Evolutionary conservation across 129 eudicot species (phyloP).

Genomic region (Chrysanthemum lavandulifolium): DNA sequence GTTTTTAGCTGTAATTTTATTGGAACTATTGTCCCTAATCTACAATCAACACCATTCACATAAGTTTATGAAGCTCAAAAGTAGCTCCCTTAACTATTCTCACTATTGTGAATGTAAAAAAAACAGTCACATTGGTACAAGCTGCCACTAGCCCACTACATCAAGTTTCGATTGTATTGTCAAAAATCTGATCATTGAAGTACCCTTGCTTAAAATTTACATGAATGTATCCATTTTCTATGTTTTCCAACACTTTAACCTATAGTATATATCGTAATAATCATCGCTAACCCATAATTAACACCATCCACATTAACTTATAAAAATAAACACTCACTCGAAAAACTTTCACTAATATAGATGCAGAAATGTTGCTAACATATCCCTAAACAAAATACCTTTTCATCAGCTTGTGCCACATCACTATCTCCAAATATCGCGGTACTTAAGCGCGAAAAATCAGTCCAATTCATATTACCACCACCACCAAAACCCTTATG

Average conservation of each 20-base stretch:
- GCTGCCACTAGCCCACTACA: too few relatives aligned
- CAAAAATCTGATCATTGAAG: too few relatives aligned
- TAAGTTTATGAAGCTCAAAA: background rate
- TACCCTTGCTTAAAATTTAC: too few relatives aligned
- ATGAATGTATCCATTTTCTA: too few relatives aligned
- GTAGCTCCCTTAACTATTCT: too few relatives aligned
- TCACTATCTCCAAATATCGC: constrained; percentile 8
- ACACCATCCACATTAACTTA: background rate
- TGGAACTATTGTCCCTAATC: background rate
- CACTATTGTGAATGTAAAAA: too few relatives aligned
- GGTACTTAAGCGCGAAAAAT: constrained; percentile 4
- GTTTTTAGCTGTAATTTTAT: too few relatives aligned
- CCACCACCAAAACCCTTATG: constrained; percentile 31
- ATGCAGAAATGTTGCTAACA: too few relatives aligned
- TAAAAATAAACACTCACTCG: background rate
- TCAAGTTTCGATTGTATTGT: too few relatives aligned
- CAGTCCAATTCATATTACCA: constrained; percentile 8
- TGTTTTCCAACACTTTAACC: background rate
- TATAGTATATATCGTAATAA: background rate
- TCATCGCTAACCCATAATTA: background rate
- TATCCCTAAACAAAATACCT: constrained; percentile 12
- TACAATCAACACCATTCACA: background rate
- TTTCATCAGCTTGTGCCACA: constrained; percentile 13
- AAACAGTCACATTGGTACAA: too few relatives aligned
- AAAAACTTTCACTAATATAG: too few relatives aligned